Base-by-base conservation (phyloP, 139 green algal species). In the Raphidocelis subcapitata region DNA sequence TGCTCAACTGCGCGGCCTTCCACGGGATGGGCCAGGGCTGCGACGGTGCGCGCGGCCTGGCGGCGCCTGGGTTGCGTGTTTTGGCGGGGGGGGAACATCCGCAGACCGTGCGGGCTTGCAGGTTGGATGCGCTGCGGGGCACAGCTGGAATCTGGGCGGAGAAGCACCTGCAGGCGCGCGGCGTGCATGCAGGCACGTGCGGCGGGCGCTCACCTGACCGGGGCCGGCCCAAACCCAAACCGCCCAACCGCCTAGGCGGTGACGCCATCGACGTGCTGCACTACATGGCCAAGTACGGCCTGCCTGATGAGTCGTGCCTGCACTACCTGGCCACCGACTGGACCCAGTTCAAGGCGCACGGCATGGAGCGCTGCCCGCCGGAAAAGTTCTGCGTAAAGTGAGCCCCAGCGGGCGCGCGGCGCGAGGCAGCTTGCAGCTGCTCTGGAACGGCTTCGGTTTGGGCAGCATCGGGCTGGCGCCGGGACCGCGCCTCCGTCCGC, bases 281-380 rank as follows among this genome's bases (percentile, higher is more conserved):
- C 33, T 86, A 82, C 69, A 84, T 87, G 84, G 32, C 62, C 5
- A 59, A 83, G 55, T 70, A 81, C 35, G 84, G 84, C 21, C 75
- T 89, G 12, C 81, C 81, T 32, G 84, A 87, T 33, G 84, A 89
- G 75, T 74, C 68, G 51, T 87, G 84, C 75, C 62, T 84, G 67
- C 77, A 81, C 26, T 83, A 87, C 76, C 57, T 47, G 35, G 78
- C 82, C 26, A 79, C 70, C 3, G 82, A 84, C 57, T 36, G 74
- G 60, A 74, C 51, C 31, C 59, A 69, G 29, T 77, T 62, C 47
- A 67, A 51, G 28, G 52, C 52, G 60, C 18, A 68, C 12, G 71
- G 73, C 74, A 29, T 28, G 54, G n/a, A 61, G 54, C 23, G n/a
- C 54, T 28, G 54, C 54, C 24, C 24, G 12, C 10, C 24, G 12